Evolutionary conservation across 495 filamentous ascomycete genomes (phyloP).

Genomic region (Penicillium samsonianum): DNA sequence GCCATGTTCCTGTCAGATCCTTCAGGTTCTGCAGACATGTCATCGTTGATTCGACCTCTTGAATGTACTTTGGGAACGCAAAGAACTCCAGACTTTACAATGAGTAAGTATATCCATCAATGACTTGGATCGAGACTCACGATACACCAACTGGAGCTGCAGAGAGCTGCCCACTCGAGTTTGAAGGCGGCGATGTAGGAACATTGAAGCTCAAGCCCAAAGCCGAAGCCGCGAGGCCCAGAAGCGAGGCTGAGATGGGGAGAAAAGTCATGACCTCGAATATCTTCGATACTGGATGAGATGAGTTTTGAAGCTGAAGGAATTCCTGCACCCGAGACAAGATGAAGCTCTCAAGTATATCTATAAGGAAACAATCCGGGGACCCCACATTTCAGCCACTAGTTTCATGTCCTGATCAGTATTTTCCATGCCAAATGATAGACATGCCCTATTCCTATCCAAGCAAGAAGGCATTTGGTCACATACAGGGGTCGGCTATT

Average conservation of each 20-base stretch:
- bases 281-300: too few species aligned
- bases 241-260: slow-evolving; percentile 2
- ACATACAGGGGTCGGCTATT: background rate
- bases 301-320: background rate
- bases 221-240: slow-evolving; percentile 4
- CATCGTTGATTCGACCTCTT: slow-evolving; percentile 53
- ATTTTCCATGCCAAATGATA: background rate
- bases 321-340: background rate
- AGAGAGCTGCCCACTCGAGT: slow-evolving; percentile 19
- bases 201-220: slow-evolving; percentile 15
- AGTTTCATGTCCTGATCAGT: background rate
- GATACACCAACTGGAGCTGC: slow-evolving; percentile 55
- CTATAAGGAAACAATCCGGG: background rate
- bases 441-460: too few species aligned
- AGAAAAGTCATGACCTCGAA: background rate
- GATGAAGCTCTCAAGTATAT: background rate
- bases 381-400: slow-evolving; percentile 2
- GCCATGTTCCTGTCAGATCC: slow-evolving; percentile 54
- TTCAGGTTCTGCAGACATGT: slow-evolving; percentile 58
- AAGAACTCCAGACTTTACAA: slow-evolving; percentile 56
- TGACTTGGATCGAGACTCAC: slow-evolving; percentile 27
- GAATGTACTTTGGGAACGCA: slow-evolving; percentile 59
- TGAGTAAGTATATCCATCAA: background rate
- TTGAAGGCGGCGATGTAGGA: slow-evolving; percentile 17
- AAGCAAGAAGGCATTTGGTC: background rate